A percentile compares a stretch with the other conserved stretches of the same genome.
phyloP scores from a whole-genome alignment of 2,329 filamentous ascomycete genomes.

The Botryotinia globosa region DNA sequence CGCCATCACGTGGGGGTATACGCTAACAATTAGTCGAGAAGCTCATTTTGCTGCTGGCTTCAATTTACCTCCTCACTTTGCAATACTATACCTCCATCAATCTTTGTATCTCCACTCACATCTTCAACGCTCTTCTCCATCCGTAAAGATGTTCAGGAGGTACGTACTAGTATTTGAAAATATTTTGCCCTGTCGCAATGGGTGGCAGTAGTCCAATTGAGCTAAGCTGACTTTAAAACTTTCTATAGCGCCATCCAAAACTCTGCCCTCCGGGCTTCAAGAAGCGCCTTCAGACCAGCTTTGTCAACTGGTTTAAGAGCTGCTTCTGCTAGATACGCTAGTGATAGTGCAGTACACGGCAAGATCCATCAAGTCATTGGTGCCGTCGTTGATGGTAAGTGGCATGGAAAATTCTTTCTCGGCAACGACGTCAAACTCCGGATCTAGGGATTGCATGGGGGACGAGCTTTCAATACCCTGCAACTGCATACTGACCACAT shows the following conservation, averaged over 20 bases:
- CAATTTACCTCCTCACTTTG: conserved; percentile 21
- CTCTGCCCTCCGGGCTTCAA: conserved; percentile 58
- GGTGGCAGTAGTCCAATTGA: conserved; percentile 44
- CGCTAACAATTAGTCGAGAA: conserved; percentile 40
- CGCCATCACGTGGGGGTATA: conserved; percentile 21
- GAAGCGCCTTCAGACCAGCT: conserved; percentile 57
- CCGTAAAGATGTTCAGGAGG: conserved; percentile 81
- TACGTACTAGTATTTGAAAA: conserved; percentile 48
- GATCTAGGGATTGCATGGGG: conserved; percentile 19
- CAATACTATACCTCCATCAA: conserved; percentile 42
- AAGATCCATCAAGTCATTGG: conserved; percentile 87
- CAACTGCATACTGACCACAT: conserved; percentile 36
- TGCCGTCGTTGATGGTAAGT: conserved; percentile 96
- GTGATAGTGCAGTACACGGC: conserved; percentile 57
- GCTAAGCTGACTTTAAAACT: conserved; percentile 47
- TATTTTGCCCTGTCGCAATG: conserved; percentile 22
- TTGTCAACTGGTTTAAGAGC: conserved; percentile 54
- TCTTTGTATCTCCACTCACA: conserved; percentile 54
- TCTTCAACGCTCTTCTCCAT: conserved; percentile 64
- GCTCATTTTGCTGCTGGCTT: conserved; percentile 27
- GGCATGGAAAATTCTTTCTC: conserved; percentile 41
- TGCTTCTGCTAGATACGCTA: conserved; percentile 52
- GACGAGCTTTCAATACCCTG: conserved; percentile 24
- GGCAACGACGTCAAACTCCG: conserved; percentile 31
- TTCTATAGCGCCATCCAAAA: conserved; percentile 62